A percentile compares a stretch with the other conserved stretches of the same genome.
Conservation (phyloP, 352 stramenopile genomes). For the Pythium dissimile region DNA sequence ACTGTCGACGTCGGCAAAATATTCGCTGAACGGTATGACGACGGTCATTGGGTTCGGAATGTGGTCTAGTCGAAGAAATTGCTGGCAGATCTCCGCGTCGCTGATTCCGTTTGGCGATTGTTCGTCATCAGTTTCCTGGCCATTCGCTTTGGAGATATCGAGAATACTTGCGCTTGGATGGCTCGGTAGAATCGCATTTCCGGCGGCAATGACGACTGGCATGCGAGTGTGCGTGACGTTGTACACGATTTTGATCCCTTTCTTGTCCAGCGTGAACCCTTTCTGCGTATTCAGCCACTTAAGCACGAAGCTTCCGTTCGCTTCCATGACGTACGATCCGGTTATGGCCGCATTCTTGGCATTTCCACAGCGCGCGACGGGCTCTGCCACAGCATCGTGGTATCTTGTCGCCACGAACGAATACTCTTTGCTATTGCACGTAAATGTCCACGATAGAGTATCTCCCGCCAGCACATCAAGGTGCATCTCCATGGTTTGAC, state of each 20-base stretch:
- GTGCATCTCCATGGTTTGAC: constrained; percentile 78
- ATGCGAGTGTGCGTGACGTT: constrained; percentile 46
- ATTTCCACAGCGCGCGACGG: constrained; percentile 50
- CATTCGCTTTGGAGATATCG: not conserved
- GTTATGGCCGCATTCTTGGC: constrained; percentile 65
- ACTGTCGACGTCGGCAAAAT: constrained; percentile 32
- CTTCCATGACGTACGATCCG: constrained; percentile 42
- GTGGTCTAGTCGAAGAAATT: constrained; percentile 50
- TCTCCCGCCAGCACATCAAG: constrained; percentile 67
- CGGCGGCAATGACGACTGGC: not conserved
- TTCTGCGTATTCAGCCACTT: constrained; percentile 76
- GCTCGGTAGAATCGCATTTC: not conserved
- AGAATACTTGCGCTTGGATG: not conserved
- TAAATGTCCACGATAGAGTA: constrained; percentile 58
- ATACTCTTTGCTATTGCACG: constrained; percentile 54
- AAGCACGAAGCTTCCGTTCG: constrained; percentile 69
- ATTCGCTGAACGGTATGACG: constrained; percentile 66
- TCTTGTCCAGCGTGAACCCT: constrained; percentile 54
- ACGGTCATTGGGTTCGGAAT: constrained; percentile 68
- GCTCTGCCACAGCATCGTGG: constrained; percentile 44
- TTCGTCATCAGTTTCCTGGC: too few relatives aligned
- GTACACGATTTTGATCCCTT: constrained; percentile 60
- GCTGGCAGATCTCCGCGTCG: constrained; percentile 48
- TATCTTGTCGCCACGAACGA: constrained; percentile 62
- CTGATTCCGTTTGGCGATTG: too few relatives aligned